A percentile compares a stretch with the other conserved stretches of the same genome.
phyloP scores from a whole-genome alignment of 2,329 filamentous ascomycete genomes.

The Diplocarpon mali region DNA sequence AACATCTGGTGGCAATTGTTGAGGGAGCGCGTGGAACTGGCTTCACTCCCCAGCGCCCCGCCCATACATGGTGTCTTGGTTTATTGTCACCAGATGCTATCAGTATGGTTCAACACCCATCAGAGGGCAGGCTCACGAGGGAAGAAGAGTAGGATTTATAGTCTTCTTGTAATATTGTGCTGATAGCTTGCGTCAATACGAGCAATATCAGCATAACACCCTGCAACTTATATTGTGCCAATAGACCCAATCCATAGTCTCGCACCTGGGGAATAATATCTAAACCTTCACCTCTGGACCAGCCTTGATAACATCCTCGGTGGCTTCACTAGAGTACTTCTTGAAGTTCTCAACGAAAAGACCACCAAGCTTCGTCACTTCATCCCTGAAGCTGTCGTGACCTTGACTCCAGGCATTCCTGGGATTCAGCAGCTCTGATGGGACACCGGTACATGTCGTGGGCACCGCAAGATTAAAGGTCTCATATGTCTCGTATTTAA shows the following conservation, averaged over 20 bases:
- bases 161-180: conserved; percentile 8
- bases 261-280: background rate
- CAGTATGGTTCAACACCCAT: too few relatives aligned
- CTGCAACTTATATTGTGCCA: too few relatives aligned
- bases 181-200: too few relatives aligned
- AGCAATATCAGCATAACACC: too few relatives aligned
- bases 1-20: too few relatives aligned
- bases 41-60: too few relatives aligned
- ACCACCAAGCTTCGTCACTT: conserved; percentile 80
- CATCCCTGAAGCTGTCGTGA: conserved; percentile 67
- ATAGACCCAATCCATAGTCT: background rate
- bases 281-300: conserved; percentile 34
- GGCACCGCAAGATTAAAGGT: conserved; percentile 97
- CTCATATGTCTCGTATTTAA: conserved; percentile 88
- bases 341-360: conserved; percentile 97
- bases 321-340: conserved; percentile 83
- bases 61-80: too few relatives aligned
- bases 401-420: conserved; percentile 83
- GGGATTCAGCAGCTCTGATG: conserved; percentile 87
- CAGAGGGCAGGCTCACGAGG: too few relatives aligned
- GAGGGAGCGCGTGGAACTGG: too few relatives aligned
- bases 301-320: conserved; percentile 63
- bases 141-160: background rate
- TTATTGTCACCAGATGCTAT: too few relatives aligned
- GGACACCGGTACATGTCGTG: conserved; percentile 80